phyloP scores from a whole-genome alignment of 2,329 filamentous ascomycete genomes.

The Aspergillus sp. region DNA sequence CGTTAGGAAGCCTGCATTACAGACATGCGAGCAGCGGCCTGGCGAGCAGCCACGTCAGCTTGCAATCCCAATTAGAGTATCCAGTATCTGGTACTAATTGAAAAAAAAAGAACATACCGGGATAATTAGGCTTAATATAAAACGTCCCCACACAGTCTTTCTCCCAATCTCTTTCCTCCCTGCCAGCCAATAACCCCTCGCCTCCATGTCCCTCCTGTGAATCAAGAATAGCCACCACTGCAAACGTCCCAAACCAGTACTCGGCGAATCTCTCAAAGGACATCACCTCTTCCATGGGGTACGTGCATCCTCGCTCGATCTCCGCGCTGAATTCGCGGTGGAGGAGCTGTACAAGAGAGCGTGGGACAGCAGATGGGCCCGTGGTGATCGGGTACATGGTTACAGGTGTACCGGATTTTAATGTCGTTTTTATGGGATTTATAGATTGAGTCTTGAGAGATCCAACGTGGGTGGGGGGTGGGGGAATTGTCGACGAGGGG shows the following conservation, averaged over 20 bases:
- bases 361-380: conserved; percentile 24
- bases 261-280: conserved; percentile 29
- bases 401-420: conserved; percentile 24
- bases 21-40: conserved; percentile 43
- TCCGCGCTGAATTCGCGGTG: conserved; percentile 36
- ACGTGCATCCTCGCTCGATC: conserved; percentile 37
- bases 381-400: conserved; percentile 32
- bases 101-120: conserved; percentile 26
- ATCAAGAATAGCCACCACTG: conserved; percentile 31
- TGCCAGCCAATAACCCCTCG: conserved; percentile 4
- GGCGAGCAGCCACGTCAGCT: not conserved
- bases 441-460: conserved; percentile 11
- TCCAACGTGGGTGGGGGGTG: conserved; percentile 23
- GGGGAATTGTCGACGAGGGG: conserved; percentile 24
- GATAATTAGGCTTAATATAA: conserved; percentile 45
- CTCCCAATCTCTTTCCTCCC: conserved; percentile 34
- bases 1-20: conserved; percentile 40
- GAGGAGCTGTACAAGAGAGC: conserved; percentile 27
- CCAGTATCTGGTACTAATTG: not conserved
- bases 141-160: conserved; percentile 40
- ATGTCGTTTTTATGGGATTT: conserved; percentile 22
- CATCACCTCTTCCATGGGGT: conserved; percentile 40
- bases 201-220: conserved; percentile 14
- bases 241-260: conserved; percentile 44
- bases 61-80: not conserved